phyloP scores from a whole-genome alignment of 805 yeast species.

The Ascoidea tarda region DNA sequence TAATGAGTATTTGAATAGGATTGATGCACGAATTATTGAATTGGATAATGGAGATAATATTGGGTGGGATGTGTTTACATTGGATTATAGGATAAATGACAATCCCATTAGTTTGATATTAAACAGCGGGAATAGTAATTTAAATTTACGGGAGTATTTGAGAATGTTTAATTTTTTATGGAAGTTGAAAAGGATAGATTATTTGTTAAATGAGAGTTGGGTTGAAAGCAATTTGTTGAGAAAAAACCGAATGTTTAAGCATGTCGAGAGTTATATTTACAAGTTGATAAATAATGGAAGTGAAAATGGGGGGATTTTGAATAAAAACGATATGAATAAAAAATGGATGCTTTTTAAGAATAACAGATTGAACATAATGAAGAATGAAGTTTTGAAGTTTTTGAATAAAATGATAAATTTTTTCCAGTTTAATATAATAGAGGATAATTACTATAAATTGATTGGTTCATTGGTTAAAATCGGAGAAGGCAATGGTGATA shows the following conservation, averaged over 20 bases:
- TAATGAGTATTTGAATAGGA: slow-evolving; percentile 28
- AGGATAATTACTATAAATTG: slow-evolving; percentile 19
- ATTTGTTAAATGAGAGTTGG: slow-evolving; percentile 38
- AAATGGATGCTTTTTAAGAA: slow-evolving; percentile 14
- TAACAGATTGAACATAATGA: slow-evolving; percentile 22
- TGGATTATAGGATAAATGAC: slow-evolving; percentile 47
- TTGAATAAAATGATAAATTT: slow-evolving; percentile 25
- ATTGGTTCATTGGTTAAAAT: slow-evolving; percentile 5
- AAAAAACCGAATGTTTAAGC: slow-evolving; percentile 14
- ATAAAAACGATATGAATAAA: slow-evolving; percentile 18
- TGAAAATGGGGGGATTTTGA: slow-evolving; percentile 20
- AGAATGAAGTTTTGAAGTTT: slow-evolving; percentile 27
- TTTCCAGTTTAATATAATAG: slow-evolving; percentile 32
- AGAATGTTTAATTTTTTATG: slow-evolving; percentile 78
- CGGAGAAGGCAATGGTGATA: too few species aligned
- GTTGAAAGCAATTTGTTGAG: slow-evolving; percentile 19
- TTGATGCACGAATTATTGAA: slow-evolving; percentile 78
- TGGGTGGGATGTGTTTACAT: slow-evolving; percentile 90
- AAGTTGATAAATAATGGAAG: slow-evolving; percentile 17
- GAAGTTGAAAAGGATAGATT: slow-evolving; percentile 53
- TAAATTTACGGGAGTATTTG: slow-evolving; percentile 41
- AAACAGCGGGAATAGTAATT: slow-evolving; percentile 20
- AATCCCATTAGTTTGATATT: slow-evolving; percentile 43
- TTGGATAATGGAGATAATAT: slow-evolving; percentile 42
- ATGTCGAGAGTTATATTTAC: slow-evolving; percentile 10